phyloP scores from a whole-genome alignment of 108 stramenopile species.

The Conticribra weissflogii region DNA sequence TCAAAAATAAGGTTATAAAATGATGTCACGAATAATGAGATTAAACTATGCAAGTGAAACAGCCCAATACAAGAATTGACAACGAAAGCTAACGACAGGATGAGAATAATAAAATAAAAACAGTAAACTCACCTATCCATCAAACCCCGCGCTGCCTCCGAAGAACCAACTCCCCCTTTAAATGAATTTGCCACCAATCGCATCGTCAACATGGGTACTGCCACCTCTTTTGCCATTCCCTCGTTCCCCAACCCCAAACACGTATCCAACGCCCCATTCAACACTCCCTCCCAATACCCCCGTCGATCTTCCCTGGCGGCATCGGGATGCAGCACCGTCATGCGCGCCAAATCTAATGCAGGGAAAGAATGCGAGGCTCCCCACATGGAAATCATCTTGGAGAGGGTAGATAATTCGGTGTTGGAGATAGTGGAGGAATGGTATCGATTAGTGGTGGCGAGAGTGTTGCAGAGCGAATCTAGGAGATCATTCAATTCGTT shows the following conservation, averaged over 20 bases:
- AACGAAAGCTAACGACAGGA: too few species aligned
- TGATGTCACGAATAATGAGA: not conserved
- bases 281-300: conserved; percentile 58
- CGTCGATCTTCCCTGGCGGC: conserved; percentile 47
- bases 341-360: conserved; percentile 80
- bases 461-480: conserved; percentile 53
- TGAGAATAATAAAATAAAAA: too few species aligned
- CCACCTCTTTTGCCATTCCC: conserved; percentile 55
- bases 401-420: conserved; percentile 55
- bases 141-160: conserved; percentile 52
- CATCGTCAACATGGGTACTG: conserved; percentile 85
- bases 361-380: conserved; percentile 65
- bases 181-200: conserved; percentile 79
- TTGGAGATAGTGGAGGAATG: conserved; percentile 66
- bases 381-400: conserved; percentile 60
- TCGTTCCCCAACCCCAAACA: conserved; percentile 49
- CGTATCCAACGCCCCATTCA: conserved; percentile 31
- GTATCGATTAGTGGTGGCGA: conserved; percentile 78
- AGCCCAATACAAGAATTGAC: too few species aligned
- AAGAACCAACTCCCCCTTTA: conserved; percentile 73
- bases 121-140: conserved; percentile 43
- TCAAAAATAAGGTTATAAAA: conserved; percentile 1
- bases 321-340: conserved; percentile 76
- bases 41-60: not conserved
- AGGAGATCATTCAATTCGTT: conserved; percentile 23